Evolutionary conservation across 2,329 filamentous ascomycete genomes (phyloP), one percentile per base, ranked within the genome.

Genomic region (Ophiosphaerella herpotricha): DNA sequence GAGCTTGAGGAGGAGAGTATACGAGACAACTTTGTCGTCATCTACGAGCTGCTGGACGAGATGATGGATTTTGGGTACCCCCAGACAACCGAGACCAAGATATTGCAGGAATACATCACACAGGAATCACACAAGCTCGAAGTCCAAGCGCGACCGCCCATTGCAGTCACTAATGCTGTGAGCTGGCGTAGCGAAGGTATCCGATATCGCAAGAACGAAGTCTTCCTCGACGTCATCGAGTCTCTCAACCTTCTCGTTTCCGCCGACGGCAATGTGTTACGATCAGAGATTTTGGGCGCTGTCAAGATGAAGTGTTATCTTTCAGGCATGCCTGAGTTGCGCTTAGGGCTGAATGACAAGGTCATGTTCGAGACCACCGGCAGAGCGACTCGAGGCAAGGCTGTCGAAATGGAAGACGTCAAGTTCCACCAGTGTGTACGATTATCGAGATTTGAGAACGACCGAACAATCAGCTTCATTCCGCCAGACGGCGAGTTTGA

Each of bases 21-120:
- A 74, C 86, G 94, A 65, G 94, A 99, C 80, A 99, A 99, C 80
- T 99, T 99, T 72, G 94, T 99, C 74, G 87, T 99, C 71, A 99
- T 99, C 70, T 99, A 99, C 81, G 94, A 99, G 77, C 78, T 99
- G 54, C 84, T 99, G 57, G 94, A 99, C 72, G 94, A 99, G 80
- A 99, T 99, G 94, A 99, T 99, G 94, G 94, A 99, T 77, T 99
- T 99, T 80, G 94, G 94, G 57, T 97, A 99, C 74, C 94, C 94
- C 5, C 94, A 99, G 75, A 99, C 94, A 8, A 99, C 94, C 60
- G 94, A 99, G 76, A 90, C 86, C 74, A 99, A 99, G 83, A 99
- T 99, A 73, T 80, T 99, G 54, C 94, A 99, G 76, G 94, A 99
- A 80, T 96, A 96, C 79, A 99, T 99, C 73, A 99, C 94, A 35